A percentile compares a stretch with the other conserved stretches of the same genome.
These are phyloP conservation scores for Penicillium paneum DNA, from an alignment of 2,329 filamentous ascomycete species.

Conservation along the genomic window DNA sequence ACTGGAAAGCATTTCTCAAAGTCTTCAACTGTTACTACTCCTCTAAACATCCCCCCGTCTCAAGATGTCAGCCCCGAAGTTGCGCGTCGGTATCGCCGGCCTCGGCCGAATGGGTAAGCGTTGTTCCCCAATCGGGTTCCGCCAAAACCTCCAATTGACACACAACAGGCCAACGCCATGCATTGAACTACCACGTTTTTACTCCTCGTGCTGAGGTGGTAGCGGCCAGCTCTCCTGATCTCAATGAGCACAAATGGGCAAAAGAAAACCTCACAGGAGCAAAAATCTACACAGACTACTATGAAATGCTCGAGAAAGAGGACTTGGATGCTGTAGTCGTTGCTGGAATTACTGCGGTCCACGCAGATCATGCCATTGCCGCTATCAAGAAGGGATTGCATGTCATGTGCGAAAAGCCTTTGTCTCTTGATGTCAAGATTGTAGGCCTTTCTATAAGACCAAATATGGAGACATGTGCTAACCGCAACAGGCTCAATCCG, in stretches of 20 bases:
- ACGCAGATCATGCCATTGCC: background rate
- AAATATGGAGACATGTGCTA: background rate
- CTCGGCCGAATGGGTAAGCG: background rate
- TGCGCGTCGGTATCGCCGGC: background rate
- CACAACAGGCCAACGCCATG: background rate
- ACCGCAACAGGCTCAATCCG: background rate
- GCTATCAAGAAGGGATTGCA: background rate
- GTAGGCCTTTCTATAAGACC: background rate
- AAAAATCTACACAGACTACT: background rate
- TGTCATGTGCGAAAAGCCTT: background rate
- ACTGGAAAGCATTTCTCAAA: background rate
- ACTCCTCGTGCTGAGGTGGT: background rate
- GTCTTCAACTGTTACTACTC: background rate
- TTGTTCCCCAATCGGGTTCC: background rate
- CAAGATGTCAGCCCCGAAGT: background rate
- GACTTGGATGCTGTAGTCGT: background rate
- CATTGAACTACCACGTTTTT: background rate
- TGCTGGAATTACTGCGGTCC: background rate
- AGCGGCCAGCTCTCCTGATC: background rate
- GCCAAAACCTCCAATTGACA: background rate
- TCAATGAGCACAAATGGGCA: background rate
- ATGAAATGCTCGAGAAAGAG: background rate
- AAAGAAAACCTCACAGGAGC: background rate
- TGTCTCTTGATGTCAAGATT: background rate
- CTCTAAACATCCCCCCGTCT: background rate